phyloP scores from a whole-genome alignment of 139 green algal species.

The Gonium pectorale region DNA sequence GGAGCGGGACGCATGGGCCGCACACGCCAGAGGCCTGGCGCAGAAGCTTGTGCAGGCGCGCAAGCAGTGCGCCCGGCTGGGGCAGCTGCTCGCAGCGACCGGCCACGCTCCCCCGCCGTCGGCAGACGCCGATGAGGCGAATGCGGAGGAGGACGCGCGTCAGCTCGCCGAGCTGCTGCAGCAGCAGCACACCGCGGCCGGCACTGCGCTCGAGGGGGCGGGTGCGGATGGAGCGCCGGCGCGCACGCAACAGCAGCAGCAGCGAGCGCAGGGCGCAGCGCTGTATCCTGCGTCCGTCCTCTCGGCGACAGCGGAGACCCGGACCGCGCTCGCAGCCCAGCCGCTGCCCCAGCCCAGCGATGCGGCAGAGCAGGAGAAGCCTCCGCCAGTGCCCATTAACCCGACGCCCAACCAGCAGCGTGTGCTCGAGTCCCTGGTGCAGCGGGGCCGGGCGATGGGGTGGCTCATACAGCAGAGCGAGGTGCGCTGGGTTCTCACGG shows the following conservation, averaged over 20 bases:
- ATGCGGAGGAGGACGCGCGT: background rate
- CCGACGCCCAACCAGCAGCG: slow-evolving; percentile 28
- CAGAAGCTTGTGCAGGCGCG: slow-evolving; percentile 45
- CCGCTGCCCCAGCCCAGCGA: background rate
- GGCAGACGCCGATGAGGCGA: background rate
- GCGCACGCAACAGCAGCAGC: background rate
- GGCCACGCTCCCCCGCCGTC: too few relatives aligned
- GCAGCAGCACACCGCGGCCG: background rate
- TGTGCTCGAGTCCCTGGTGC: slow-evolving; percentile 49
- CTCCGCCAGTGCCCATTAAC: background rate
- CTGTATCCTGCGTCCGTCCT: slow-evolving; percentile 26
- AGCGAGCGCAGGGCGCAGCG: background rate
- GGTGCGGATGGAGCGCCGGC: background rate
- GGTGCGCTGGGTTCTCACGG: too few relatives aligned
- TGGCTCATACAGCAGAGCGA: slow-evolving; percentile 67
- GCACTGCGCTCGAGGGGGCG: background rate
- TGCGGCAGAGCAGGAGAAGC: background rate
- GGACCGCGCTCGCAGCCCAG: background rate
- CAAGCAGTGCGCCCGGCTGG: slow-evolving; percentile 15
- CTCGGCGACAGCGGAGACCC: slow-evolving; percentile 4
- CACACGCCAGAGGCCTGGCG: slow-evolving; percentile 50
- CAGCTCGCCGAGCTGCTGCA: slow-evolving; percentile 19
- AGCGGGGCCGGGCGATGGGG: slow-evolving; percentile 54
- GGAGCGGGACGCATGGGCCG: slow-evolving; percentile 61
- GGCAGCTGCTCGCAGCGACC: background rate